phyloP scores from a whole-genome alignment of 306 rosid genomes.

The Prunus campanulata region DNA sequence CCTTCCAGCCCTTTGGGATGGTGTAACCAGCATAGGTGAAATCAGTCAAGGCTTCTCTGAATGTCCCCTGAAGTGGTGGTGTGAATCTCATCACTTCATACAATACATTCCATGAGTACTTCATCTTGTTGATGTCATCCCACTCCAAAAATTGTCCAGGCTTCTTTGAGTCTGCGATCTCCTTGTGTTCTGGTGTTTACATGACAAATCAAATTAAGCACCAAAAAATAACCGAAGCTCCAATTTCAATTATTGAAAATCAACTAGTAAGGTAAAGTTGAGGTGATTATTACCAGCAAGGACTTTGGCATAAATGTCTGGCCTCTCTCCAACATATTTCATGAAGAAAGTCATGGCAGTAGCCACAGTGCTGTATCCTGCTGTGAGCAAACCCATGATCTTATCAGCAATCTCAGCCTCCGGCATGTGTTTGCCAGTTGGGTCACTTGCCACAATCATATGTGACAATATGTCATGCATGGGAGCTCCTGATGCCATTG shows the following conservation, averaged over 20 bases:
- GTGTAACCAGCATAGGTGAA: constrained; percentile 37
- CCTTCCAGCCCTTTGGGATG: constrained; percentile 46
- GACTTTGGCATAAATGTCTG: constrained; percentile 44
- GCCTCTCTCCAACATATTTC: constrained; percentile 21
- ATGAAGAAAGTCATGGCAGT: constrained; percentile 27
- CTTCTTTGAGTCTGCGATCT: constrained; percentile 19
- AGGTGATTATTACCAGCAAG: constrained; percentile 29
- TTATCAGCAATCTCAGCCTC: constrained; percentile 43
- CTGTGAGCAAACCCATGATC: constrained; percentile 23
- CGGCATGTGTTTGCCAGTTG: constrained; percentile 53
- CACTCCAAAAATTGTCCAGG: constrained; percentile 30
- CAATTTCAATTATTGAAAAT: not conserved
- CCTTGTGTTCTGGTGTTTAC: constrained; percentile 28
- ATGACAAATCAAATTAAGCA: not conserved
- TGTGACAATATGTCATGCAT: constrained; percentile 51
- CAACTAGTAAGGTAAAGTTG: not conserved
- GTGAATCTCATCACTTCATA: constrained; percentile 39
- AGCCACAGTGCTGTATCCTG: constrained; percentile 20
- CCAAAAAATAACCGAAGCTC: not conserved
- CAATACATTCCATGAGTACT: constrained; percentile 35
- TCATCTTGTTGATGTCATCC: constrained; percentile 39
- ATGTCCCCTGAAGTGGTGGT: constrained; percentile 45
- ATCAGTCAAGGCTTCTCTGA: constrained; percentile 31
- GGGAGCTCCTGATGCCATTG: constrained; percentile 36
- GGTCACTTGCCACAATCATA: constrained; percentile 47